Percentiles rank a stretch among this genome's conserved stretches.
phyloP scores from a whole-genome alignment of 2,329 filamentous ascomycete species.

The Neocucurbitaria cava region DNA sequence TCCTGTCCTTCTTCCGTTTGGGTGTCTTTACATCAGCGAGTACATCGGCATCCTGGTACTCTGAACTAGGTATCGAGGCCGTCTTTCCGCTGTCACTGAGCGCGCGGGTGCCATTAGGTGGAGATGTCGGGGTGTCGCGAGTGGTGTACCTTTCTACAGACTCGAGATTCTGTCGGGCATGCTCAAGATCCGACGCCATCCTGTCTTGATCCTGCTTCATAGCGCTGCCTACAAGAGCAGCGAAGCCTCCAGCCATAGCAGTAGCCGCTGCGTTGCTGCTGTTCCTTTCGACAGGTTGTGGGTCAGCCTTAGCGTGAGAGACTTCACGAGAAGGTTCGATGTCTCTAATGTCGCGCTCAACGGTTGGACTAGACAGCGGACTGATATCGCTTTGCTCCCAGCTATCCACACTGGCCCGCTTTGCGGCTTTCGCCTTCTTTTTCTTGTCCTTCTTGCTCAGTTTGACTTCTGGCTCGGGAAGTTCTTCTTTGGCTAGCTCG shows the following conservation, averaged over 20 bases:
- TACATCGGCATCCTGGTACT: slow-evolving; percentile 45
- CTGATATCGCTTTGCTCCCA: slow-evolving; percentile 40
- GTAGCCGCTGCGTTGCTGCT: slow-evolving; percentile 26
- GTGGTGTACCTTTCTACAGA: slow-evolving; percentile 24
- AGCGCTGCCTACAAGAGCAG: slow-evolving; percentile 38
- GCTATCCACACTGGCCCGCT: slow-evolving; percentile 36
- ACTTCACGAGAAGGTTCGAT: slow-evolving; percentile 16
- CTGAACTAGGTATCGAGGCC: slow-evolving; percentile 39
- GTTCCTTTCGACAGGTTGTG: slow-evolving; percentile 17
- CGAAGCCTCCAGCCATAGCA: slow-evolving; percentile 42
- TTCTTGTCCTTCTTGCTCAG: slow-evolving; percentile 51
- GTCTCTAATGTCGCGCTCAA: slow-evolving; percentile 42
- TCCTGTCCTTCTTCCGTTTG: slow-evolving; percentile 58
- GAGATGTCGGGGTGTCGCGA: slow-evolving; percentile 18
- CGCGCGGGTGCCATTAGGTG: slow-evolving; percentile 25
- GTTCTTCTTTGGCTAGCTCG: slow-evolving; percentile 14
- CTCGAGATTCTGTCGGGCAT: slow-evolving; percentile 35
- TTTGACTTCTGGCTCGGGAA: slow-evolving; percentile 31
- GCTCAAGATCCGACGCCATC: slow-evolving; percentile 35
- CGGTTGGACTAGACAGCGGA: slow-evolving; percentile 26
- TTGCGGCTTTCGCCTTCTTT: slow-evolving; percentile 42
- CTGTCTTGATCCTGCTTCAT: slow-evolving; percentile 45
- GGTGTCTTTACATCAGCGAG: slow-evolving; percentile 47
- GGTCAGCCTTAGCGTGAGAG: slow-evolving; percentile 9
- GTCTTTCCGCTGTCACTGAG: slow-evolving; percentile 20